Conservation (phyloP, 306 rosid genomes). For the barrel medic (Medicago truncatula) region MtrunA17r5.0-ANR NC_053048.1:46758001-46758500, state of each 20-base stretch:
- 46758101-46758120: background rate
- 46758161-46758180: slow-evolving; percentile 9
- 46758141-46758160: slow-evolving; percentile 4
- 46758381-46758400: background rate
- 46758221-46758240: background rate
- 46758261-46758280: slow-evolving; percentile 27
- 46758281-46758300: background rate
- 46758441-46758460: background rate
- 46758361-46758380: background rate
- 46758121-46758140: slow-evolving; percentile 17
- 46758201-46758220: background rate
- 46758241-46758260: slow-evolving; percentile 27
- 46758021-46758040: slow-evolving; percentile 10
- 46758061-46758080: slow-evolving; percentile 15
- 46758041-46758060: background rate
- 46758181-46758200: background rate
- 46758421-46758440: background rate
- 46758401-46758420: slow-evolving; percentile 2
- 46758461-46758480: background rate
- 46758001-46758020: slow-evolving; percentile 84
- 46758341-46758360: background rate
- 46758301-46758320: background rate
- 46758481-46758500: background rate
- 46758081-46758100: background rate
- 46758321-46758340: background rate